Evolutionary conservation across 1,284 basidiomycete genomes (phyloP).

Genomic region (Tylopilus sp.): DNA sequence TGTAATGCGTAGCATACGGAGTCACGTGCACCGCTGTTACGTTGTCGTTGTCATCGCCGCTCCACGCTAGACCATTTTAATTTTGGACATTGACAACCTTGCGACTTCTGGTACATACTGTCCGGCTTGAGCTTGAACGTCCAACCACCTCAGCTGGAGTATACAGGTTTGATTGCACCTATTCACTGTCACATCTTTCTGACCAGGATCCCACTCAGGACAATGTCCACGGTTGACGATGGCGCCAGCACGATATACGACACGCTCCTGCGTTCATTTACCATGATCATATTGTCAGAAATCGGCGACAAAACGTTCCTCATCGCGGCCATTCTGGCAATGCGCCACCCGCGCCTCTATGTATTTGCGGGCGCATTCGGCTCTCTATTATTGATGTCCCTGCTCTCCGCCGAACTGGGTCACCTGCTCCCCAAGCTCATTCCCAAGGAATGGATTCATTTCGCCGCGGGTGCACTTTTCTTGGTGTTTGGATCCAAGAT

Average conservation of each 20-base stretch:
- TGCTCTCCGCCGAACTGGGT: slow-evolving; percentile 85
- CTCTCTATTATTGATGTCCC: slow-evolving; percentile 89
- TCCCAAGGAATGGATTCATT: slow-evolving; percentile 76
- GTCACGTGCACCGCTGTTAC: slow-evolving; percentile 8
- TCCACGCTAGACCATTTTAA: background rate
- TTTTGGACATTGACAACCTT: background rate
- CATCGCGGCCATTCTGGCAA: slow-evolving; percentile 94
- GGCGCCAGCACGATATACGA: slow-evolving; percentile 30
- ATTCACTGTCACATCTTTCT: background rate
- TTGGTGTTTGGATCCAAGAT: slow-evolving; percentile 86
- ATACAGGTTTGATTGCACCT: slow-evolving; percentile 4
- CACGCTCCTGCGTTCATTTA: slow-evolving; percentile 72
- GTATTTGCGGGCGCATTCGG: slow-evolving; percentile 91
- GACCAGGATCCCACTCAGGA: slow-evolving; percentile 7
- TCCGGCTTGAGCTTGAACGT: background rate
- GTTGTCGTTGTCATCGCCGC: background rate
- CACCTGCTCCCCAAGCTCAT: slow-evolving; percentile 81
- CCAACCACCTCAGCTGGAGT: background rate
- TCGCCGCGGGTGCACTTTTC: slow-evolving; percentile 78
- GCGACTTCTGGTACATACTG: background rate
- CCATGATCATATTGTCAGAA: slow-evolving; percentile 88
- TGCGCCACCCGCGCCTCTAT: slow-evolving; percentile 82
- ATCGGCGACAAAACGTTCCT: slow-evolving; percentile 99
- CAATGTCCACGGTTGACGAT: slow-evolving; percentile 21
- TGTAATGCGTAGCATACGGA: too few species aligned